Base-by-base conservation (phyloP, 202 grass and related monocot species). In the Schoenoplectus tabernaemontani region DNA sequence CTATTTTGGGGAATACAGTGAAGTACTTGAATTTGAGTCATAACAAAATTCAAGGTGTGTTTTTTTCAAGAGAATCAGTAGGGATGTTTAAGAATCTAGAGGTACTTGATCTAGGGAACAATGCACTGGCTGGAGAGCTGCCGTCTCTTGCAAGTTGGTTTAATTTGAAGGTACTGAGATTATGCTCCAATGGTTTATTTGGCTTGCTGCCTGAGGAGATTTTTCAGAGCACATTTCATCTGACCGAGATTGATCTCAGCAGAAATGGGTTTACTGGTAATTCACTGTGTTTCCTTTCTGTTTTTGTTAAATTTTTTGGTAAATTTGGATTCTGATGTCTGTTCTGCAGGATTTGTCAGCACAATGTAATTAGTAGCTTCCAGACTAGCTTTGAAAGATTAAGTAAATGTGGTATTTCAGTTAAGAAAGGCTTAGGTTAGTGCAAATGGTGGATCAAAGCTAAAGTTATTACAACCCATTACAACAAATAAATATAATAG, bases 21-120 rank as follows among this genome's bases (percentile, higher is more conserved):
- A 90, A 85, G 86, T 95, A 98, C 78, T 88, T 98, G 88, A 98
- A 98, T 71, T 88, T 98, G 78, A 95, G 96, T 82, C 59, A 89
- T 75, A 98, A 98, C 84, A 68, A 66, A 53, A 87, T 98, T 56
- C 48, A 43, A 0, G 96, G 96, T 3, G 79, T 58, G 0, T 99
- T 99, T 83, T 96, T 99, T 68, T 72, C 84, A n/a, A 82, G 42
- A 7, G 86, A 92, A 51, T 87, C 90, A 0, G 84, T 95, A 17
- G 67, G 59, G 78, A 85, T 86, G 46, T 98, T 98, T 80, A 98
- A 91, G 88, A 98, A 90, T 86, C 38, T 98, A 75, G 90, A 88
- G 64, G 70, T 88, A 16, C 80, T 95, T 79, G 96, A 98, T 92
- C 83, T 98, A 79, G 90, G 88, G 78, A 76, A 89, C 88, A 98